Conservation (phyloP, 2,329 filamentous ascomycete species). For the Cercospora citrullina region DNA sequence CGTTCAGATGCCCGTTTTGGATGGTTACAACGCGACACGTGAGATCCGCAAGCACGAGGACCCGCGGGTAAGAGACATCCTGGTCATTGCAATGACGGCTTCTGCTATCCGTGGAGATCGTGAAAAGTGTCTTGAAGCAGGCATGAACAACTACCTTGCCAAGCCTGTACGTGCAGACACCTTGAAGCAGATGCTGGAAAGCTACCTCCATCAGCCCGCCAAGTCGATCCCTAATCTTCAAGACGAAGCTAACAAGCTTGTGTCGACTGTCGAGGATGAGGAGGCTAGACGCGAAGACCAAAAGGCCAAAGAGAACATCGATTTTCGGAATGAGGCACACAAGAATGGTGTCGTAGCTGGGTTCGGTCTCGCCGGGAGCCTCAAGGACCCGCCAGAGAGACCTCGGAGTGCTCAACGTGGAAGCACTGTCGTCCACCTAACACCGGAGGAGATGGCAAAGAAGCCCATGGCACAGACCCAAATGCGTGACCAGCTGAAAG, state of each 20-base stretch:
- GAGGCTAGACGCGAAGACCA: slow-evolving; percentile 4
- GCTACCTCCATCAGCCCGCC: slow-evolving; percentile 58
- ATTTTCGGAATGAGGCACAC: neutral
- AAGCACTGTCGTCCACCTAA: slow-evolving; percentile 32
- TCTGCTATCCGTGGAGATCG: slow-evolving; percentile 91
- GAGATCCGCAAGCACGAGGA: slow-evolving; percentile 75
- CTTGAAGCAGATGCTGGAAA: slow-evolving; percentile 77
- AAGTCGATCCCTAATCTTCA: slow-evolving; percentile 48
- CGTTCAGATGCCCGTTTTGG: slow-evolving; percentile 91
- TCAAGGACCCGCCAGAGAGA: slow-evolving; percentile 12
- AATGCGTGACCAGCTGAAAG: slow-evolving; percentile 23
- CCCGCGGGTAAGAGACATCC: slow-evolving; percentile 72
- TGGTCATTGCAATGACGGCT: slow-evolving; percentile 98
- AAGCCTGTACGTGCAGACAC: slow-evolving; percentile 91
- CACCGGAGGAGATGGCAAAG: slow-evolving; percentile 27
- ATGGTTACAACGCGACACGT: slow-evolving; percentile 88
- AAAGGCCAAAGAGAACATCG: slow-evolving; percentile 3
- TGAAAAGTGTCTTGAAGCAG: slow-evolving; percentile 91
- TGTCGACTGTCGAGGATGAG: slow-evolving; percentile 35
- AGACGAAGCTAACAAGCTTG: slow-evolving; percentile 48
- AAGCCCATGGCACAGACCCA: slow-evolving; percentile 23
- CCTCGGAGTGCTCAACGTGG: slow-evolving; percentile 24
- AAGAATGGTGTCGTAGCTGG: slow-evolving; percentile 8
- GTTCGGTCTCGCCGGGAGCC: neutral
- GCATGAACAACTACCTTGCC: slow-evolving; percentile 96